Evolutionary conservation across 2,329 filamentous ascomycete genomes (phyloP), one percentile per base, ranked within the genome.

Genomic region (Alternaria panax): DNA sequence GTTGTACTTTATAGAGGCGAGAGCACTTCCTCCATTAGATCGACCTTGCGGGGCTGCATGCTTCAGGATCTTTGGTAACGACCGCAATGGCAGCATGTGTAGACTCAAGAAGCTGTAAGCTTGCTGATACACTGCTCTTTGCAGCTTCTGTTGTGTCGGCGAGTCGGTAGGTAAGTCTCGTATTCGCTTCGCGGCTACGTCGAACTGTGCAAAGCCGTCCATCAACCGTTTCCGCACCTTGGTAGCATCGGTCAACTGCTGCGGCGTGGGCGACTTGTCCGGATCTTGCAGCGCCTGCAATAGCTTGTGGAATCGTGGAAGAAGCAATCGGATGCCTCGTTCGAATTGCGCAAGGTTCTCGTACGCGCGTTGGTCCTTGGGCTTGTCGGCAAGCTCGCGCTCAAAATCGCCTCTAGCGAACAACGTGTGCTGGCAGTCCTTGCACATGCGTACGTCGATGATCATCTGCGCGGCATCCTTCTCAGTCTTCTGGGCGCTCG

Each of bases 201-300:
- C 92, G 75, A 96, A 97, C 70, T 97, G 93, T 11, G 88, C 86
- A 71, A 97, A 97, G 8, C 92, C 91, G 70, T 97, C 93, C 59
- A 92, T 93, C 1, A 97, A 84, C 22, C 93, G 86, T 76, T 92
- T 96, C n/a, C 93, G 90, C 11, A 96, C 90, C 78, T 95, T 96
- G 43, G 90, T 89, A 0, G 93, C 93, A 68, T 97, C 93, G 53
- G 91, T 86, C 43, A 97, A 88, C 74, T 96, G 92, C 5, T 87
- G 83, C 7, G 86, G 82, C 2, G 87, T 83, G 0, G 88, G 88
- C 12, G 89, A 87, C 41, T 85, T 85, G 25, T 88, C 86, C 0
- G 88, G 87, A 67, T 91, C 87, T 79, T 97, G 93, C 4, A 97
- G 79, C 2, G 88, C 85, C 6, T 87, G 71, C 2, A 97, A 82